Evolutionary conservation across 2,329 filamentous ascomycete genomes (phyloP).

Genomic region (Davidsoniella australis): DNA sequence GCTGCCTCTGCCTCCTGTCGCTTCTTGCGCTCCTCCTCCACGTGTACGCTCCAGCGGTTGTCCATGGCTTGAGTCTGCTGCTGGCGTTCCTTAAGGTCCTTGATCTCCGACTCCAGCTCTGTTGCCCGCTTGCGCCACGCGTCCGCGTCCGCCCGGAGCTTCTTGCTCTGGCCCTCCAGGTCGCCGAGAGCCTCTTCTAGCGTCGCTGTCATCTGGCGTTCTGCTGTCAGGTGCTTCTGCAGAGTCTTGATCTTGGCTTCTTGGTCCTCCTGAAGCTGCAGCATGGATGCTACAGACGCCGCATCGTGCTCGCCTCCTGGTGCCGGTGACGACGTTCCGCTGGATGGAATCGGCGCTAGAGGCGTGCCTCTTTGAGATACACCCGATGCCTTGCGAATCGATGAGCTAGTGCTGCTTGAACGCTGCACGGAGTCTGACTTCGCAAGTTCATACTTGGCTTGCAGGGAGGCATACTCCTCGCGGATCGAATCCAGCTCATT

Average conservation of each 20-base stretch:
- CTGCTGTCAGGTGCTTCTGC: constrained; percentile 88
- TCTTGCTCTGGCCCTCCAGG: constrained; percentile 78
- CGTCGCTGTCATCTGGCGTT: constrained; percentile 90
- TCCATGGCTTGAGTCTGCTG: constrained; percentile 31
- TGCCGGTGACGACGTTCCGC: constrained; percentile 27
- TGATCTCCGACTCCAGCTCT: constrained; percentile 56
- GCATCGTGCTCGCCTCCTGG: too few species aligned
- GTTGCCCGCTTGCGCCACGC: constrained; percentile 75
- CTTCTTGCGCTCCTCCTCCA: constrained; percentile 93
- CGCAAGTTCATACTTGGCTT: constrained; percentile 43
- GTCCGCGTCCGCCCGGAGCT: constrained; percentile 80
- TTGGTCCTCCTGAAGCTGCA: constrained; percentile 82
- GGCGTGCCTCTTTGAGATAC: constrained; percentile 42
- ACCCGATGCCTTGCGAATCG: constrained; percentile 69
- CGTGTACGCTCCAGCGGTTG: constrained; percentile 57
- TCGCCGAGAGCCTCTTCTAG: constrained; percentile 92
- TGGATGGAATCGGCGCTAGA: constrained; percentile 70
- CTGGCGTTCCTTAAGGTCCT: constrained; percentile 40
- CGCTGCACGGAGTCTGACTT: constrained; percentile 31
- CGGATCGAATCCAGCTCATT: constrained; percentile 49
- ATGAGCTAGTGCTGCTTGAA: constrained; percentile 44
- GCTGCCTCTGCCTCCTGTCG: constrained; percentile 79
- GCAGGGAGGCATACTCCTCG: constrained; percentile 53
- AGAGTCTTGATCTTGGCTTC: constrained; percentile 89
- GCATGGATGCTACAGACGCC: constrained; percentile 31